Conservation (phyloP, 257 asterid genomes). For the Gentiana dahurica region DNA sequence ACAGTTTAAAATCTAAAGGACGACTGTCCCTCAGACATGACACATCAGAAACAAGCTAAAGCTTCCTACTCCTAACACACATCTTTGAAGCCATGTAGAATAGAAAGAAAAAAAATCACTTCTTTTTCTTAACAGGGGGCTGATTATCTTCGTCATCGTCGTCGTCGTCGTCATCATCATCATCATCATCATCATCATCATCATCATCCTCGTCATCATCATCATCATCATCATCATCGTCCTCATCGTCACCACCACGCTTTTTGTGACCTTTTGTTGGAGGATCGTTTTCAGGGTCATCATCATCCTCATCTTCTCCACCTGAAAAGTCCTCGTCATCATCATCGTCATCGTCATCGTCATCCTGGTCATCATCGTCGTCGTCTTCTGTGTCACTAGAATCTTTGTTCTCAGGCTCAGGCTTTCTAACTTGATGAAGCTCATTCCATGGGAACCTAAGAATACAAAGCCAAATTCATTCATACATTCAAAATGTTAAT, state of each 20-base stretch:
- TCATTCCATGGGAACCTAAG: conserved; percentile 55
- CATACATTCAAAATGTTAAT: too few species aligned
- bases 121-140: conserved; percentile 88
- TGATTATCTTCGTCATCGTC: conserved; percentile 73
- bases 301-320: conserved; percentile 58
- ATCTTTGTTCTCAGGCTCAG: conserved; percentile 49
- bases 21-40: conserved; percentile 36
- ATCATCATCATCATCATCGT: conserved; percentile 18
- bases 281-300: conserved; percentile 47
- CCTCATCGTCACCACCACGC: conserved; percentile 46
- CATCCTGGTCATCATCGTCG: conserved; percentile 42
- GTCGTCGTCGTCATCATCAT: conserved; percentile 36
- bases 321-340: conserved; percentile 81
- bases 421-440: conserved; percentile 29
- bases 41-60: conserved; percentile 21
- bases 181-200: conserved; percentile 31
- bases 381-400: conserved; percentile 63
- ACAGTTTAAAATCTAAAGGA: conserved; percentile 19
- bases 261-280: conserved; percentile 46
- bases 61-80: conserved; percentile 37
- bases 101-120: conserved; percentile 30
- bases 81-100: conserved; percentile 32
- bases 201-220: conserved; percentile 29
- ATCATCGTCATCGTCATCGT: conserved; percentile 63
- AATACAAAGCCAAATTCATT: background rate